Conservation (phyloP, 805 yeast genomes). For the Yamadazyma philogaea region DNA sequence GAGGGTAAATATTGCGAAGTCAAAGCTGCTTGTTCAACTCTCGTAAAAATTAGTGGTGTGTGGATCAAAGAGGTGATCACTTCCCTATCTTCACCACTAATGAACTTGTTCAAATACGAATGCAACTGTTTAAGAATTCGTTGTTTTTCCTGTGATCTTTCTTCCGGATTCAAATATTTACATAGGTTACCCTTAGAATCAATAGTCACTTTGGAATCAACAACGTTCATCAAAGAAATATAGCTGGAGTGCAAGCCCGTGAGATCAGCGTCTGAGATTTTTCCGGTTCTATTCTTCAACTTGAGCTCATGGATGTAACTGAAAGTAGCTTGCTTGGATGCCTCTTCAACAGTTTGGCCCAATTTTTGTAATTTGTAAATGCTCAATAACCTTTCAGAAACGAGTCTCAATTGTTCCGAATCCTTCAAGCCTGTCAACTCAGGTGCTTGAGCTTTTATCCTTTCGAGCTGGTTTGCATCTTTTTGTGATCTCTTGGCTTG, state of each 20-base stretch:
- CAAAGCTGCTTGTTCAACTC: constrained; percentile 36
- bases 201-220: constrained; percentile 48
- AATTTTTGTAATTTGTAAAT: constrained; percentile 45
- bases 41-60: constrained; percentile 38
- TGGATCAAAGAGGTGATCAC: constrained; percentile 44
- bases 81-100: constrained; percentile 36
- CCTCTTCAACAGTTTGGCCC: constrained; percentile 56
- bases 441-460: constrained; percentile 1
- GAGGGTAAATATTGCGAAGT: constrained; percentile 52
- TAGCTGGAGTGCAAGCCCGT: constrained; percentile 27
- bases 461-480: constrained; percentile 15
- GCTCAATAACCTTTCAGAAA: constrained; percentile 48
- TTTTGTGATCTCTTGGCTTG: constrained; percentile 43
- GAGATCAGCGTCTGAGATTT: constrained; percentile 28
- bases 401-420: constrained; percentile 17
- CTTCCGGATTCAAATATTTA: constrained; percentile 32
- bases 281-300: constrained; percentile 37
- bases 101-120: constrained; percentile 20
- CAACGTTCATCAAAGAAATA: constrained; percentile 29
- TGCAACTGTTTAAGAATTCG: constrained; percentile 22
- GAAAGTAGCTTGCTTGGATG: constrained; percentile 56
- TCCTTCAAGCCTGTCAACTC: constrained; percentile 30
- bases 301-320: constrained; percentile 45
- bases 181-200: constrained; percentile 44
- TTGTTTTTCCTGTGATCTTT: constrained; percentile 20